Evolutionary conservation across 2,329 filamentous ascomycete genomes (phyloP), one percentile per base, ranked within the genome.

Genomic region (Aspergillus sp.): DNA sequence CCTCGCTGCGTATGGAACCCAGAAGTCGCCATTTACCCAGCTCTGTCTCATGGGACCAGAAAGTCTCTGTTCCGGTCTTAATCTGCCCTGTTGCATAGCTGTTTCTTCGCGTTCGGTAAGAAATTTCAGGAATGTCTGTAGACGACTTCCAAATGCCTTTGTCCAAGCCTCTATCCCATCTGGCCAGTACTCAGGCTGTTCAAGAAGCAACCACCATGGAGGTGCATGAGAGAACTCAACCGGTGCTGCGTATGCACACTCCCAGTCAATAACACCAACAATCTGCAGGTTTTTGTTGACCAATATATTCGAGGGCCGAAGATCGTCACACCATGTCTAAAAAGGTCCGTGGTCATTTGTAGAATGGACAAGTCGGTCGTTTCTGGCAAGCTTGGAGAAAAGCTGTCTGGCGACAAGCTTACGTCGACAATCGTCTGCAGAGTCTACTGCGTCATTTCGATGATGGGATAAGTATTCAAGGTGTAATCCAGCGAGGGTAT

Each of bases 131-230:
- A 54, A 59, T 4, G 45, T 51, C 8, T 44, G 6, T 3, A 59
- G 47, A 8, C 44, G 43, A 26, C 13, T 6, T 4, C 54, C 45
- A 44, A 42, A 58, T n/a, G 38, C 36, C 7, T 9, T 30, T 5
- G 13, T 39, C 56, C 53, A 60, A 34, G 44, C 50, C 0, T 54
- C 45, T 8, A 59, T 38, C 1, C 50, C 48, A 3, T 34, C 11
- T 13, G 49, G 33, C 56, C 55, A 59, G 28, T 51, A 50, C 32
- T 59, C 56, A 0, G 56, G 53, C 27, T 49, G 35, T 35, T 53
- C 47, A 7, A 59, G 27, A 2, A 60, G 42, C 5, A 59, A 49
- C 58, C 58, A 60, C 52, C 47, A 58, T 4, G 52, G 53, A 5
- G 52, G 50, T 0, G 42, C 46, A 34, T 50, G 30, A 2, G 51